Base-by-base conservation (phyloP, 768 basidiomycete species). In the Naganishia antarctica region DNA sequence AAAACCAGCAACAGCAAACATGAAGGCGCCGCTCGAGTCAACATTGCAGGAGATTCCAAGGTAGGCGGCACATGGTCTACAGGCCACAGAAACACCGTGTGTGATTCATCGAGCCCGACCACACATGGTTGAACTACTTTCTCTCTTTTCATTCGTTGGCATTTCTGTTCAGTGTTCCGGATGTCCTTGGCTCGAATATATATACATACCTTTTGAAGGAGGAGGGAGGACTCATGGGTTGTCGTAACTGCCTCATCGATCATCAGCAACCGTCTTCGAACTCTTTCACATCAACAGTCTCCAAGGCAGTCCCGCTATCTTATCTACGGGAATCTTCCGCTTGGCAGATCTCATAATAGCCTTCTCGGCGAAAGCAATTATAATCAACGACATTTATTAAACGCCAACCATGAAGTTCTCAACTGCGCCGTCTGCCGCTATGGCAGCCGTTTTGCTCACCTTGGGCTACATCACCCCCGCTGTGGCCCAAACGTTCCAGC, bases 401-500 rank as follows among this genome's bases (percentile, higher is more conserved):
- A 41, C 34, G 23, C 1, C 26, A 2, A 57, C 16, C 1, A 57
- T 57, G 53, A 57, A 57, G 53, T 57, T 57, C 21, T 57, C 53
- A 9, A 34, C 26, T 15, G 37, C 53, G 13, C 37, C 67, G 31
- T 62, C 63, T 21, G 51, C 60, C 43, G 43, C 68, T 13, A 18
- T 66, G n/a, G 67, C 65, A 29, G 43, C 34, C 2, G 21, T 57
- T 16, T 28, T 60, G 43, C 43, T 49, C 50, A 28, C 49, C 40
- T 28, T 63, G 40, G 62, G 46, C 40, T 49, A 41, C 25, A 49
- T 41, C 40, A 46, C 61, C 15, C 45, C 66, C 15, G 70, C 67
- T 26, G 44, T 68, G 49, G 74, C 65, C 43, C 74, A 75, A 68
- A 73, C 71, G 0, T 75, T 75, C 66, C 57, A 71, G 40, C 37